Base-by-base conservation (phyloP, 352 stramenopile genomes). In the Phytophthora palmivora region DNA sequence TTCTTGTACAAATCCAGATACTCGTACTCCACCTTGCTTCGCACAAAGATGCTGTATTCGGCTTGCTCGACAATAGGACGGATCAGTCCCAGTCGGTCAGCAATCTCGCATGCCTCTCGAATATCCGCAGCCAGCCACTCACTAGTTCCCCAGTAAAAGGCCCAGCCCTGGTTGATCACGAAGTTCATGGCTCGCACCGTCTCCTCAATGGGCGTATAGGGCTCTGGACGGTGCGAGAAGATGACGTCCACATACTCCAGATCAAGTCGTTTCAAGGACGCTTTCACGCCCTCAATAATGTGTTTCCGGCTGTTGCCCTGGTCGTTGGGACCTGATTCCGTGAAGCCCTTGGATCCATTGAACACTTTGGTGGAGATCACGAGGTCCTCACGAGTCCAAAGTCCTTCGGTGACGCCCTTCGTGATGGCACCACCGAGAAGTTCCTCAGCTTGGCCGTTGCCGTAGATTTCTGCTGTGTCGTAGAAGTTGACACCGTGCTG, bases 11-110 rank as follows among this genome's bases (percentile, higher is more conserved):
- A 46, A 9, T 72, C 72, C 18, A 28, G 2, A 30, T 10, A 46
- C 18, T 46, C 39, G 6, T n/a, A 46, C 39, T 46, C 60, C 6
- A 69, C 60, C 12, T 55, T 54, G 6, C 28, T 52, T 4, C 63
- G 61, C 22, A 46, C 43, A n/a, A 84, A 63, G 44, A 83, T 74
- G 39, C 57, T 58, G 68, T 82, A 82, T 15, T 70, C 30, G 0
- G 70, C 49, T 33, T 79, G 77, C 54, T 81, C 68, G 1, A 79
- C 62, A 11, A 79, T 49, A 15, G 74, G 74, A 26, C 58, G 56
- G 46, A 78, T 76, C n/a, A 78, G 32, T 0, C 58, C 63, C 0
- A 79, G 45, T 1, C 63, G 57, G 15, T 80, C 65, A 8, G 72
- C 72, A 32, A 80, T 54, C 7, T 71, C 56, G 6, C 60, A 70